These are phyloP conservation scores for Aspergillus haitiensis DNA, from an alignment of 495 filamentous ascomycete genomes.

Conservation along the genomic window DNA sequence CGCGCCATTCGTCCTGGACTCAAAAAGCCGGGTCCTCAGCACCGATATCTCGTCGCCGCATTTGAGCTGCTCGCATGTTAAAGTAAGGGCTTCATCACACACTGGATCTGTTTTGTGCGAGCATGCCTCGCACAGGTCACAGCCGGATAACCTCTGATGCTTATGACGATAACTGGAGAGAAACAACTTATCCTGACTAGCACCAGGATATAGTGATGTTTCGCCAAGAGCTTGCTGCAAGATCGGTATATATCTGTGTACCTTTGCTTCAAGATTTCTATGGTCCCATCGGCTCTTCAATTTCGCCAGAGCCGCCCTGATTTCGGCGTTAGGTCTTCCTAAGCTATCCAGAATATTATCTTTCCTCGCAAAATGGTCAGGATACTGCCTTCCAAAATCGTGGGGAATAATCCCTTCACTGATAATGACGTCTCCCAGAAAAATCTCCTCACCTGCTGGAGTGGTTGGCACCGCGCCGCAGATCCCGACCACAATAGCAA, in stretches of 20 bases:
- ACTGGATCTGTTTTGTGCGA: no score
- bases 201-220: no score
- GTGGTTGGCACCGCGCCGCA: slow-evolving; percentile 31
- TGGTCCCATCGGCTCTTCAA: background rate
- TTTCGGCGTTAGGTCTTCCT: slow-evolving; percentile 19
- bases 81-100: no score
- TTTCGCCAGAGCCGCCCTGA: slow-evolving; percentile 7
- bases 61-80: no score
- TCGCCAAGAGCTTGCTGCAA: no score
- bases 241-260: no score
- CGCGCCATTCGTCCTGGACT: background rate
- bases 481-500: slow-evolving; percentile 32
- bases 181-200: no score
- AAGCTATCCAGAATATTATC: slow-evolving; percentile 25
- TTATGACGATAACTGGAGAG: no score
- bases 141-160: no score
- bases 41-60: background rate
- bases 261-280: no score
- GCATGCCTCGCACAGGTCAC: no score
- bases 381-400: slow-evolving; percentile 31
- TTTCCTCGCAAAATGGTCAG: slow-evolving; percentile 24
- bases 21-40: background rate
- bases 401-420: slow-evolving; percentile 38
- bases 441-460: slow-evolving; percentile 19
- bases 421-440: slow-evolving; percentile 48